Percentiles rank a stretch among this genome's conserved stretches.
These are phyloP conservation scores for Alternaria consortialis DNA, from an alignment of 2,329 filamentous ascomycete species.

Conservation along the genomic window DNA sequence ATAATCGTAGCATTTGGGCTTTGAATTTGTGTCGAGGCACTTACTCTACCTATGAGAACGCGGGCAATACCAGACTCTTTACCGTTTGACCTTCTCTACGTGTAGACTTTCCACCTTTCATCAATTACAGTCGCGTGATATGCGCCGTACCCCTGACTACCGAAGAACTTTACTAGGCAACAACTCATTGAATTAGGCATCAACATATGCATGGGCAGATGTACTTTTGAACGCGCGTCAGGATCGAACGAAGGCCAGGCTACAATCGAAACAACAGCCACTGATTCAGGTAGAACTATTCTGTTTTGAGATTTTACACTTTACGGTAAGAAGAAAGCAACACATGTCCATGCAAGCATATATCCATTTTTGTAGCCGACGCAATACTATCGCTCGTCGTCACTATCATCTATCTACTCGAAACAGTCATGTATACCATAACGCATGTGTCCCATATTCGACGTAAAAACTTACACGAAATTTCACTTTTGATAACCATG, in stretches of 20 bases:
- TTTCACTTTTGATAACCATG: constrained; percentile 12
- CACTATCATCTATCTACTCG: constrained; percentile 1
- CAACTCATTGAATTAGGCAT: background rate
- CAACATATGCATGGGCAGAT: background rate
- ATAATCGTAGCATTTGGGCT: constrained; percentile 18
- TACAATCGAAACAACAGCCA: background rate
- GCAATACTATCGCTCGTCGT: background rate
- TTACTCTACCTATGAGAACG: background rate
- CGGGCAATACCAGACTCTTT: constrained; percentile 19
- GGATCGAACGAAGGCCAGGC: background rate
- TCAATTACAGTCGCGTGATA: background rate
- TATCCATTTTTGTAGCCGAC: constrained; percentile 1
- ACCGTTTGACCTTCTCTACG: background rate
- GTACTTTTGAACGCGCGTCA: background rate
- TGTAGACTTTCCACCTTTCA: background rate
- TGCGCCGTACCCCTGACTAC: background rate
- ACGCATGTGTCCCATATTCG: constrained; percentile 8
- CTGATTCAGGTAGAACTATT: background rate
- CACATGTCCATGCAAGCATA: background rate
- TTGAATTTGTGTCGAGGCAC: constrained; percentile 15
- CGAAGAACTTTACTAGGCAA: background rate
- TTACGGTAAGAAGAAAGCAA: background rate
- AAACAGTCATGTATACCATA: constrained; percentile 5
- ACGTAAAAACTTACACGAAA: constrained; percentile 5
- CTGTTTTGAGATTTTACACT: background rate